Evolutionary conservation across 257 asterid genomes (phyloP), one percentile per base, ranked within the genome.

Genomic region (Lantana camara): DNA sequence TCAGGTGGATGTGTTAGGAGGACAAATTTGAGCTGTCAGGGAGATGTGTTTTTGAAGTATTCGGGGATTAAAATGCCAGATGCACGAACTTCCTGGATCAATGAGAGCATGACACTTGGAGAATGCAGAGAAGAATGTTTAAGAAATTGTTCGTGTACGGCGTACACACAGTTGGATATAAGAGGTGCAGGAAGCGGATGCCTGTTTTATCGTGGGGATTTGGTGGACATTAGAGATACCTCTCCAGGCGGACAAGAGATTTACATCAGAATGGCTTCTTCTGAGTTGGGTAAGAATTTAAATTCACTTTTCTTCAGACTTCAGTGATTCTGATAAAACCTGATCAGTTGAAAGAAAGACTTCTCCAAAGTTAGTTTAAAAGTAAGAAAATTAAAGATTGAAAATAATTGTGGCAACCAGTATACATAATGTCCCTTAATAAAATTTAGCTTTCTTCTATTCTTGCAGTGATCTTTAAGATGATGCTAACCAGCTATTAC

Each of bases 241-340:
- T 2, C 47, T 10, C 1, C 29, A 9, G 56, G 34, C 5, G 44
- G 21, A 9, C 57, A 62, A 32, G 57, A 29, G 19, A 0, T 62
- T 46, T 62, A 45, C 22, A 62, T 62, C 22, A 62, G 67, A 62
- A 30, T 62, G 67, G 47, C 57, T 17, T 32, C 67, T 17, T 9
- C 56, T 0, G 55, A 24, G 16, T 5, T 13, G 42, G 66, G 54
- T 60, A 4, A 23, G 29, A 50, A 50, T 50, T 50, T 49, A 27
- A 44, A 1, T 42, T 37, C 13, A 37, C 32, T 12, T 37, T 37
- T 1, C 2, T 12, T 37, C 1, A 7, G 44, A 37, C 10, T 37
- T 7, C 14, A 37, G 44, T 37, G 32, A 12, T 37, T 37, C 3
- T 12, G 2, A 12, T 12, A 1, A 34, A 5, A 1, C 14, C 14